Evolutionary conservation across 495 filamentous ascomycete genomes (phyloP).

Genomic region (Podospora bellae-mahoneyi): DNA sequence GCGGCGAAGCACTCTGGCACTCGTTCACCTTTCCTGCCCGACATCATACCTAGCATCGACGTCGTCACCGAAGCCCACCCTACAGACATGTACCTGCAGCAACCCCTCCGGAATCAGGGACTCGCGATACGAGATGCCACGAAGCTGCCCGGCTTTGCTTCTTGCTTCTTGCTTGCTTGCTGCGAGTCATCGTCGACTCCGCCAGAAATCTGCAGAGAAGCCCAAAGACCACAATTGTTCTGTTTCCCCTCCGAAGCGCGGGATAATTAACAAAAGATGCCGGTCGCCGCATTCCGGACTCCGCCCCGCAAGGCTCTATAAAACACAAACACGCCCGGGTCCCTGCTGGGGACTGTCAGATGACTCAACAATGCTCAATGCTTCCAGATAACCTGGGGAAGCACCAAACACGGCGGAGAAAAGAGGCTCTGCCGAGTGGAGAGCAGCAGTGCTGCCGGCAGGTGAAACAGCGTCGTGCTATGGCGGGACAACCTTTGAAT

Average conservation of each 20-base stretch:
- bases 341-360: background rate
- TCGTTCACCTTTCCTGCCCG: background rate
- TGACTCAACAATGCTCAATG: background rate
- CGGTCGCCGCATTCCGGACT: conserved; percentile 4
- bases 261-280: background rate
- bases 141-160: background rate
- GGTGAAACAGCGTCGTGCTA: conserved; percentile 4
- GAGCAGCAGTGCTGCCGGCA: background rate
- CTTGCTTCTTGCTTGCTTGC: background rate
- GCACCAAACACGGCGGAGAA: background rate
- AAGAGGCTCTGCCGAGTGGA: background rate
- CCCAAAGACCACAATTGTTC: background rate
- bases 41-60: background rate
- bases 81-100: conserved; percentile 1
- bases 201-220: background rate
- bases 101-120: background rate
- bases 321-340: conserved; percentile 2
- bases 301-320: conserved; percentile 6
- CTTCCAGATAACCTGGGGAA: background rate
- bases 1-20: background rate
- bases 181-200: background rate
- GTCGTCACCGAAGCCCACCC: background rate
- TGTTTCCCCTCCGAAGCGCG: background rate
- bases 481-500: background rate
- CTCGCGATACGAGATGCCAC: background rate